Evolutionary conservation across 805 yeast species (phyloP).

Genomic region (Candida hispaniensis): DNA sequence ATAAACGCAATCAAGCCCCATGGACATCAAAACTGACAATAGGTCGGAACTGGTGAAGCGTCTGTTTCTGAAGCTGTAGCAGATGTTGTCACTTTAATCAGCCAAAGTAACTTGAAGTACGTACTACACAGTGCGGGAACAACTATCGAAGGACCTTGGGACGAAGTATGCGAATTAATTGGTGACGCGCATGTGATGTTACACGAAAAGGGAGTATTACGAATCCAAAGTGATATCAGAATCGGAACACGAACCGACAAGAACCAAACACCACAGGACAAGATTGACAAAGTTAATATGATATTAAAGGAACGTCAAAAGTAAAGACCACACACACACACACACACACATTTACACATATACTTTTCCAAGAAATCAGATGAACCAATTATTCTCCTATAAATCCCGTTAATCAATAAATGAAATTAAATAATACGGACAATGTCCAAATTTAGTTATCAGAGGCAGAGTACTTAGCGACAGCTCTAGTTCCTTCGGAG

Average conservation of each 20-base stretch:
- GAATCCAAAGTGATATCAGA: conserved; percentile 79
- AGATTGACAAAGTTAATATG: conserved; percentile 54
- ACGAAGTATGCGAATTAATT: conserved; percentile 66
- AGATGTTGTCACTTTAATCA: conserved; percentile 51
- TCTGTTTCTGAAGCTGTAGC: conserved; percentile 78
- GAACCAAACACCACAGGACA: conserved; percentile 59
- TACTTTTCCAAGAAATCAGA: too few species aligned
- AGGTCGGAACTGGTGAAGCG: conserved; percentile 68
- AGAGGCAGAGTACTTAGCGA: conserved; percentile 81
- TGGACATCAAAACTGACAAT: conserved; percentile 1
- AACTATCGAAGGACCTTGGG: conserved; percentile 83
- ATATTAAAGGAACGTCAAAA: too few species aligned
- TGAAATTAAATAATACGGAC: conserved; percentile 9
- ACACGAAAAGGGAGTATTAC: conserved; percentile 59
- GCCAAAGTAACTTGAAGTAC: conserved; percentile 50
- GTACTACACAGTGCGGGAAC: conserved; percentile 88
- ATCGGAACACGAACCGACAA: conserved; percentile 78
- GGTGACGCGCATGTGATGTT: conserved; percentile 67
- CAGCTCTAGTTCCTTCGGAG: conserved; percentile 98
- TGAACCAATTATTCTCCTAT: too few species aligned
- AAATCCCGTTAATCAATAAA: conserved; percentile 16
- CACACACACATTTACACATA: too few species aligned
- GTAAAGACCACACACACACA: too few species aligned
- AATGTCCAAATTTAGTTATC: conserved; percentile 12
- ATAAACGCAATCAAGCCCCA: background rate